Percentiles rank a stretch among this genome's conserved stretches.
phyloP scores from a whole-genome alignment of 768 basidiomycete species.

The Collybia mongolica region DNA sequence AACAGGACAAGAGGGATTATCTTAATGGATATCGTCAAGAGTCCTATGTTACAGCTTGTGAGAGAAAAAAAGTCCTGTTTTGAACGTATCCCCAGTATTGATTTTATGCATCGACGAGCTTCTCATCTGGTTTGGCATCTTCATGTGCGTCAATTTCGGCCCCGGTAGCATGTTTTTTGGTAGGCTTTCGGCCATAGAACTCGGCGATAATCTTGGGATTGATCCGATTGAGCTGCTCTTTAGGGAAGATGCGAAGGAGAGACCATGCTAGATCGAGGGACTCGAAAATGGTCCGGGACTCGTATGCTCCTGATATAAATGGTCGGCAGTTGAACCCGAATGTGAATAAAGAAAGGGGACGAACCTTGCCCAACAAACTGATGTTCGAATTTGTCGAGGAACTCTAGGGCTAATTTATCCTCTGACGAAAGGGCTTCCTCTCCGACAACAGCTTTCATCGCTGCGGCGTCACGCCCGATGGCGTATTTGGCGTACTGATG shows the following conservation, averaged over 20 bases:
- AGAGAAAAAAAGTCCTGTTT: conserved; percentile 11
- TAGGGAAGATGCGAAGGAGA: conserved; percentile 95
- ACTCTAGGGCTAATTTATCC: conserved; percentile 96
- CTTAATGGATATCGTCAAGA: conserved; percentile 3
- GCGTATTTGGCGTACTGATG: conserved; percentile 94
- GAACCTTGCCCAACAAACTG: conserved; percentile 96
- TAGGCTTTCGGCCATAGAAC: conserved; percentile 85
- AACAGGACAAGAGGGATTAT: no score
- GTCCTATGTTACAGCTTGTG: conserved; percentile 6
- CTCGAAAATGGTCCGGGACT: conserved; percentile 95
- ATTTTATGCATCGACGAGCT: conserved; percentile 64
- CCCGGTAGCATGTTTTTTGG: conserved; percentile 58
- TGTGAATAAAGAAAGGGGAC: conserved; percentile 16
- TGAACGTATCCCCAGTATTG: conserved; percentile 7
- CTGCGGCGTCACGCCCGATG: conserved; percentile 93
- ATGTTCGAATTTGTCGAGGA: conserved; percentile 96
- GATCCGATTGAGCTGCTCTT: conserved; percentile 97
- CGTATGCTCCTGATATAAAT: conserved; percentile 71
- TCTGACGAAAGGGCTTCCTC: conserved; percentile 95
- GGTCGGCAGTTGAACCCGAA: conserved; percentile 8
- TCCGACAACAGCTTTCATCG: conserved; percentile 99
- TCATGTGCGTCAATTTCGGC: conserved; percentile 44
- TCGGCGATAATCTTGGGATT: conserved; percentile 94
- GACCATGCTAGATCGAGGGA: conserved; percentile 98
- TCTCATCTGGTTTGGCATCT: conserved; percentile 39